Percentiles rank a stretch among this genome's conserved stretches.
phyloP scores from a whole-genome alignment of 2,329 filamentous ascomycete genomes.

The Chaetomium sp. region DNA sequence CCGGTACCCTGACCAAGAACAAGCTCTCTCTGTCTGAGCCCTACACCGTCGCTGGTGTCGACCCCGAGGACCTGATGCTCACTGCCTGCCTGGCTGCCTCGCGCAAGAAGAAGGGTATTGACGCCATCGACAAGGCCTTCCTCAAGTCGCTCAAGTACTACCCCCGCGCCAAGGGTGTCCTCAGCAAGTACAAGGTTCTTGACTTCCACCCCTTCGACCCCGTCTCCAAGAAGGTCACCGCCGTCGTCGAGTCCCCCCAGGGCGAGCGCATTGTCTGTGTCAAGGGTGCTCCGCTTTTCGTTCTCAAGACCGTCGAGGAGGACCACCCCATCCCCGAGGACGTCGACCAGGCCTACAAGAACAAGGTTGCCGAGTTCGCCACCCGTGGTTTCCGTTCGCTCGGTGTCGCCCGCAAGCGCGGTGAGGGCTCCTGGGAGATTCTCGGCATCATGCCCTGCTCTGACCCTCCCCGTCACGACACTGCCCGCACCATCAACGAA shows the following conservation, averaged over 20 bases:
- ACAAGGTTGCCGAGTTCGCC: slow-evolving; percentile 86
- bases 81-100: slow-evolving; percentile 85
- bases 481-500: slow-evolving; percentile 82
- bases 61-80: slow-evolving; percentile 83
- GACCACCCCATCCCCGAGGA: slow-evolving; percentile 72
- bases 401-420: slow-evolving; percentile 85
- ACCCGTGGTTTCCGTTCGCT: slow-evolving; percentile 91
- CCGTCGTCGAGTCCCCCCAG: slow-evolving; percentile 73
- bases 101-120: slow-evolving; percentile 92
- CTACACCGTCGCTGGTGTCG: slow-evolving; percentile 74
- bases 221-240: slow-evolving; percentile 87
- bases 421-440: slow-evolving; percentile 77
- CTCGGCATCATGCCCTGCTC: slow-evolving; percentile 93
- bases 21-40: slow-evolving; percentile 83
- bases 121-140: slow-evolving; percentile 93
- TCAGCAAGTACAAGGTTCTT: slow-evolving; percentile 77
- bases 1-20: slow-evolving; percentile 89
- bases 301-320: slow-evolving; percentile 80
- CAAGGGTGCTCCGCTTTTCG: slow-evolving; percentile 84
- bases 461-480: slow-evolving; percentile 85
- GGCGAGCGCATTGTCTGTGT: slow-evolving; percentile 83
- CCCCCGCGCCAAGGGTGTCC: slow-evolving; percentile 70
- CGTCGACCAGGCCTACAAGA: slow-evolving; percentile 79
- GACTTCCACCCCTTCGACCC: slow-evolving; percentile 87
- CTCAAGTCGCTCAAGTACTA: slow-evolving; percentile 78